Evolutionary conservation across 805 yeast species (phyloP).

Genomic region (Maudiozyma saulgeensis): DNA sequence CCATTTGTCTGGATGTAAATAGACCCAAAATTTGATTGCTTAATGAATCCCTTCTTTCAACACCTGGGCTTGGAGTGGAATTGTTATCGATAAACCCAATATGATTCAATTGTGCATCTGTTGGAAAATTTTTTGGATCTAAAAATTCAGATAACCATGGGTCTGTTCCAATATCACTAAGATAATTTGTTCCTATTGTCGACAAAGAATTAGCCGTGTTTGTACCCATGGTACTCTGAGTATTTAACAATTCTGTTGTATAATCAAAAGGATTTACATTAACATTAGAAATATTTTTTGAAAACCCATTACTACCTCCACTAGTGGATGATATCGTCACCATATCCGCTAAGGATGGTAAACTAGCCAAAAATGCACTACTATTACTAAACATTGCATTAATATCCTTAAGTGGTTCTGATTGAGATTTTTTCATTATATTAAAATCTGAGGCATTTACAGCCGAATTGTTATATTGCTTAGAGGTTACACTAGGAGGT

Average conservation of each 20-base stretch:
- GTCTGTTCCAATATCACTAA: slow-evolving; percentile 2
- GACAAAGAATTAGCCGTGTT: neutral
- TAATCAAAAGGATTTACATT: slow-evolving; percentile 30
- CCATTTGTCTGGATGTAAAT: slow-evolving; percentile 57
- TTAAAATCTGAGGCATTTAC: neutral
- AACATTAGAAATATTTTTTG: slow-evolving; percentile 16
- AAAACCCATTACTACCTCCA: slow-evolving; percentile 34
- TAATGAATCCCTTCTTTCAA: slow-evolving; percentile 1
- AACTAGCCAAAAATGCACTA: slow-evolving; percentile 16
- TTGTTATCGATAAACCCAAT: slow-evolving; percentile 39
- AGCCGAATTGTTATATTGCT: neutral
- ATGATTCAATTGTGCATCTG: slow-evolving; percentile 37
- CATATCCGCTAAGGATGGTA: slow-evolving; percentile 33
- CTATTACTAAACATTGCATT: neutral
- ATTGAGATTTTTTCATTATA: neutral
- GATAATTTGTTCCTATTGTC: neutral
- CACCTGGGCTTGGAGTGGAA: neutral
- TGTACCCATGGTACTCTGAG: neutral
- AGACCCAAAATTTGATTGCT: slow-evolving; percentile 44
- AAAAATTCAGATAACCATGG: slow-evolving; percentile 10
- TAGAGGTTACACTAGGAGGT: slow-evolving; percentile 9
- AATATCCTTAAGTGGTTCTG: neutral
- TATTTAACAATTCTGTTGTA: neutral
- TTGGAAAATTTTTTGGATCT: neutral
- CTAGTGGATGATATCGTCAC: slow-evolving; percentile 32